These are phyloP conservation scores for Purpureocillium takamizusanense DNA, from an alignment of 2,329 filamentous ascomycete genomes.

Conservation along the genomic window DNA sequence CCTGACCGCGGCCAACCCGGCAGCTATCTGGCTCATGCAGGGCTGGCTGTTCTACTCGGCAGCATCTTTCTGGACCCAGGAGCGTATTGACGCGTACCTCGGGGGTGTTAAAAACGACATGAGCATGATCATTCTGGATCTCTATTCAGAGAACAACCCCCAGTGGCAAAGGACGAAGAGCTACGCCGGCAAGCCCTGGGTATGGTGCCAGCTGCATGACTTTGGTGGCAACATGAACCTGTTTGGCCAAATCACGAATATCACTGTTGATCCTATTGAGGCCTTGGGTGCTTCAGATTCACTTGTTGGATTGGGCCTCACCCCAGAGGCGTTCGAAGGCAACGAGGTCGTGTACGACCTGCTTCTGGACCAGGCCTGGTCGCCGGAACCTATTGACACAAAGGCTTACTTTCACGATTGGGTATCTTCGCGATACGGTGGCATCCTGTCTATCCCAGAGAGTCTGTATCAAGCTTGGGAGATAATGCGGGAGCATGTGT, in stretches of 20 bases:
- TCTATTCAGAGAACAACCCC: conserved; percentile 38
- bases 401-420: conserved; percentile 34
- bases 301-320: conserved; percentile 37
- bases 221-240: conserved; percentile 40
- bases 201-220: conserved; percentile 43
- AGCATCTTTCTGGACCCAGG: conserved; percentile 31
- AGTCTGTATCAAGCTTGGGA: conserved; percentile 36
- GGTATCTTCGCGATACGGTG: conserved; percentile 32
- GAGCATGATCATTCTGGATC: conserved; percentile 41
- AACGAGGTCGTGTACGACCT: conserved; percentile 44
- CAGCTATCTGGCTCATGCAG: conserved; percentile 43
- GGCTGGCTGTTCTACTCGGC: conserved; percentile 39
- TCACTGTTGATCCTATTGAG: conserved; percentile 35
- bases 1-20: conserved; percentile 36
- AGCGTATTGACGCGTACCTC: conserved; percentile 38
- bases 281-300: conserved; percentile 30
- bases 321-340: conserved; percentile 40
- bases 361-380: conserved; percentile 42
- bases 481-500: conserved; percentile 31
- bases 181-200: conserved; percentile 43
- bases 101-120: conserved; percentile 30
- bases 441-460: conserved; percentile 12
- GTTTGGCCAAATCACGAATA: conserved; percentile 39
- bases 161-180: conserved; percentile 41
- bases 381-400: conserved; percentile 29